Evolutionary conservation across 2,329 filamentous ascomycete genomes (phyloP), one percentile per base, ranked within the genome.

Genomic region (Stemphylium vesicarium): DNA sequence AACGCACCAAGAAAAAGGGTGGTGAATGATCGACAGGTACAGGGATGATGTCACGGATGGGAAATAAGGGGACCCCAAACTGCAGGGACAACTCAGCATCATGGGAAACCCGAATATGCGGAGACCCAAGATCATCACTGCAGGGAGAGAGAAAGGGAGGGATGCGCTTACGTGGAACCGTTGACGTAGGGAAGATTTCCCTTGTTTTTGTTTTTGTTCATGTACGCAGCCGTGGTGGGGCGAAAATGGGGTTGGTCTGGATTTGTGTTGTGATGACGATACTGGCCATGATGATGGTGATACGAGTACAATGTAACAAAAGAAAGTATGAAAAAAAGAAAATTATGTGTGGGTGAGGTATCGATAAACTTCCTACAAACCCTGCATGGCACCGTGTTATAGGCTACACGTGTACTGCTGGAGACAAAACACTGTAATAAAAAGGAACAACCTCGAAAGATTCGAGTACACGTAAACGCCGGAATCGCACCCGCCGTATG

Each of bases 91-190:
- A 24, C 10, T 39, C 11, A 9, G 16, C 18, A 39, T 24, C 18
- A 39, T 36, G 33, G 11, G n/a, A 36, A 20, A 12, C 4, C 6
- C 29, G 33, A 44, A 5, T 12, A 15, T 5, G 37, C 39, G 45
- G 48, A 36, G 38, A 43, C 20, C 36, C 45, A 36, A 48, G 45
- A 48, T 48, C 35, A 13, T 39, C 44, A 38, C 33, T 29, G 20
- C 33, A 37, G 35, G 35, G 35, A 20, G 20, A 20, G 20, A 20
- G 20, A 20, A 4, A 20, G 20, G 20, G 20, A 20, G 20, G 4
- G 20, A 4, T 20, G 20, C 20, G 20, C 20, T 3, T 20, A 20
- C 4, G 20, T 20, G 20, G 20, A 18, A 24, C 7, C 22, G 11
- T n/a, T 24, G 24, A 16, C 39, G 35, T 26, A 48, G 36, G 36